Evolutionary conservation across 2,329 filamentous ascomycete species (phyloP).

Genomic region (Sphaerulina musiva): DNA sequence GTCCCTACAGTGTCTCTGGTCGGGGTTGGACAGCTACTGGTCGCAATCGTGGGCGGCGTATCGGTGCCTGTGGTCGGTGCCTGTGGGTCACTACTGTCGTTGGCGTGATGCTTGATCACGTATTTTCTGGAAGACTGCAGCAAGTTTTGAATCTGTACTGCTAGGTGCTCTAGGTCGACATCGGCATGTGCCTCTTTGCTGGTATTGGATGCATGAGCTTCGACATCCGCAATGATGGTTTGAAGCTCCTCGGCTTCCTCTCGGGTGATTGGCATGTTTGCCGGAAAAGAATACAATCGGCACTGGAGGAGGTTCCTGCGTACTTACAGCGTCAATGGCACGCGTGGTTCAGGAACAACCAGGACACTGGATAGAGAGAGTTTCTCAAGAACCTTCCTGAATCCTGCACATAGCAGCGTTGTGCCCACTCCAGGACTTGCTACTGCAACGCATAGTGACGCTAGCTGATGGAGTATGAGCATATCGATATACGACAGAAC

Average conservation of each 20-base stretch:
- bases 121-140: constrained; percentile 10
- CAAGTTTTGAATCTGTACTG: constrained; percentile 14
- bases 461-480: constrained; percentile 4
- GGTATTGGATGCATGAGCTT: background rate
- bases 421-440: background rate
- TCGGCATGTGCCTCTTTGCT: constrained; percentile 7
- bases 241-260: constrained; percentile 6
- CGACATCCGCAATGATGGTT: constrained; percentile 2
- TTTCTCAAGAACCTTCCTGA: constrained; percentile 1
- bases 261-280: constrained; percentile 7
- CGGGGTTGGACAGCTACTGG: constrained; percentile 12
- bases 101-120: constrained; percentile 7
- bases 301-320: background rate
- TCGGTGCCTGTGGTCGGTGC: constrained; percentile 7
- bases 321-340: constrained; percentile 1
- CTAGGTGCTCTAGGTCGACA: constrained; percentile 9
- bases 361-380: background rate
- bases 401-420: constrained; percentile 7
- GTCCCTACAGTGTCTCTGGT: constrained; percentile 5
- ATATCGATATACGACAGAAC: constrained; percentile 6
- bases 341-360: background rate
- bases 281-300: background rate
- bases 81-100: constrained; percentile 11
- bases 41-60: constrained; percentile 10
- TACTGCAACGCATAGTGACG: constrained; percentile 1